phyloP scores from a whole-genome alignment of 129 eudicot species.

The Cynara cardunculus region DNA sequence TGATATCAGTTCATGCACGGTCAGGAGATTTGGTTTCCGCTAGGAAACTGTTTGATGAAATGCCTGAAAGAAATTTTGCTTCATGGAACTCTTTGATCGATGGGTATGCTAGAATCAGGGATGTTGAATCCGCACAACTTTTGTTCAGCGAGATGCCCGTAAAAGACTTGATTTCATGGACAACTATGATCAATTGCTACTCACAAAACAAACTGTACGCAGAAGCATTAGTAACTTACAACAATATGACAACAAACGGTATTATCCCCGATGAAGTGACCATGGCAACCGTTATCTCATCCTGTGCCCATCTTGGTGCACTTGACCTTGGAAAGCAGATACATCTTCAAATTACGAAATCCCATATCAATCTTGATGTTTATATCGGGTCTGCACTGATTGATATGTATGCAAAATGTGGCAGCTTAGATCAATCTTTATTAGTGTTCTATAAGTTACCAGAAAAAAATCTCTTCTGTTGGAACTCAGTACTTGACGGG shows the following conservation, averaged over 20 bases:
- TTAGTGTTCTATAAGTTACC: conserved; percentile 60
- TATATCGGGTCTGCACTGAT: conserved; percentile 74
- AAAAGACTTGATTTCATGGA: conserved; percentile 85
- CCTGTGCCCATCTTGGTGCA: conserved; percentile 81
- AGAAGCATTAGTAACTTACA: conserved; percentile 48
- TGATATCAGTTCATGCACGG: conserved; percentile 49
- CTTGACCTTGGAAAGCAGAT: conserved; percentile 61
- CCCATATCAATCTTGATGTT: conserved; percentile 48
- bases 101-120: conserved; percentile 60
- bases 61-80: conserved; percentile 65
- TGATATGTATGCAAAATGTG: conserved; percentile 92
- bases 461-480: conserved; percentile 77
- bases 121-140: conserved; percentile 55
- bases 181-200: conserved; percentile 74
- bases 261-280: conserved; percentile 66
- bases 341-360: conserved; percentile 39
- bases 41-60: conserved; percentile 50
- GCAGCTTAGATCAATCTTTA: conserved; percentile 55
- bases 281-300: conserved; percentile 61
- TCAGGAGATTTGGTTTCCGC: conserved; percentile 71
- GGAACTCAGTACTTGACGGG: conserved; percentile 86
- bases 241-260: conserved; percentile 48
- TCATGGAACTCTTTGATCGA: conserved; percentile 74
- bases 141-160: conserved; percentile 44
- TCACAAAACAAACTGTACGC: conserved; percentile 46